A percentile compares a stretch with the other conserved stretches of the same genome.
Evolutionary conservation across 2,329 filamentous ascomycete species (phyloP).

Genomic region (Fusarium sp.): DNA sequence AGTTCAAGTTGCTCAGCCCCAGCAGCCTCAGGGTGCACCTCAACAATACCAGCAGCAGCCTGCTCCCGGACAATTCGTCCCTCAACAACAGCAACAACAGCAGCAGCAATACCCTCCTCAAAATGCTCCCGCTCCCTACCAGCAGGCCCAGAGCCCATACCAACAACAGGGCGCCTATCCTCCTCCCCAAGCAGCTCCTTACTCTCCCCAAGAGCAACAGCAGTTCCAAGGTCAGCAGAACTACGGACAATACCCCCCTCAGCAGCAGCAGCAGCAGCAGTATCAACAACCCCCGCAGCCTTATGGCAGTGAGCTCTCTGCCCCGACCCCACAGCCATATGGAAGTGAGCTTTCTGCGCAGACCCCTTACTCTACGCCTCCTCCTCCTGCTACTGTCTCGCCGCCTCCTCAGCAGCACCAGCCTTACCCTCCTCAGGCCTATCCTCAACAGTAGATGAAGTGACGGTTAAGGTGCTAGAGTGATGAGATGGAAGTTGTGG

Average conservation of each 20-base stretch:
- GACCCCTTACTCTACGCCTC: constrained; percentile 33
- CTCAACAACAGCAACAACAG: constrained; percentile 29
- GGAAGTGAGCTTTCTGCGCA: constrained; percentile 38
- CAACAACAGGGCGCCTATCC: constrained; percentile 50
- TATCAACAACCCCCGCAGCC: constrained; percentile 37
- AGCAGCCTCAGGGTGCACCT: constrained; percentile 32
- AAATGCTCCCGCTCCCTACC: constrained; percentile 30
- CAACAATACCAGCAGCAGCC: constrained; percentile 46
- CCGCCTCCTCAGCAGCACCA: constrained; percentile 41
- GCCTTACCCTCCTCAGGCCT: constrained; percentile 23
- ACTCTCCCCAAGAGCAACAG: constrained; percentile 45
- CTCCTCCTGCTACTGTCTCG: constrained; percentile 20
- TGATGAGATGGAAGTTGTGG: background rate
- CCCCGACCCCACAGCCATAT: background rate
- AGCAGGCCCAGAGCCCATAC: constrained; percentile 49
- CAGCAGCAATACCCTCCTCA: constrained; percentile 35
- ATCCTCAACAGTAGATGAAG: constrained; percentile 16
- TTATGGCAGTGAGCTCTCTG: constrained; percentile 19
- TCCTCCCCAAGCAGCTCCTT: constrained; percentile 37
- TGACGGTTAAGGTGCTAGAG: background rate
- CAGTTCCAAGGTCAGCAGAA: constrained; percentile 36
- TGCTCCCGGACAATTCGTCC: constrained; percentile 12
- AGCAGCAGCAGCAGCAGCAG: constrained; percentile 40
- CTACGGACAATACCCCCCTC: constrained; percentile 43
- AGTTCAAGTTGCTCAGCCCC: constrained; percentile 42